Percentiles rank a stretch among this genome's conserved stretches.
Conservation (phyloP, 768 basidiomycete species). For the Leccinellum rugosiceps region DNA sequence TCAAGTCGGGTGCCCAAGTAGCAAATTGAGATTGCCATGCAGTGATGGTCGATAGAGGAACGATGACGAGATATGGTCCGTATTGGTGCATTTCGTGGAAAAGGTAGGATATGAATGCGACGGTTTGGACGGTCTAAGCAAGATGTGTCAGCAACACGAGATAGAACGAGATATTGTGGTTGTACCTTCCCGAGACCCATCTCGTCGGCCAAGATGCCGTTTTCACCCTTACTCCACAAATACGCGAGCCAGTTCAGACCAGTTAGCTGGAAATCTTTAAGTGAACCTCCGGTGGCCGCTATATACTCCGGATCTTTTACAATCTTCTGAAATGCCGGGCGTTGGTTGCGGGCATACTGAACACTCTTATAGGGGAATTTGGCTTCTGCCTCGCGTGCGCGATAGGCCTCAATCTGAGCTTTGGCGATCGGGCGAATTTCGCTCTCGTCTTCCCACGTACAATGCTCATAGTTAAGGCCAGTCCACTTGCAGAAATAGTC, state of each 20-base stretch:
- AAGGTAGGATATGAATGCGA: slow-evolving; percentile 90
- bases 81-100: slow-evolving; percentile 91
- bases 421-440: slow-evolving; percentile 78
- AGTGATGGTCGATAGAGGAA: slow-evolving; percentile 95
- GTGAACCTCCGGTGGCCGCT: slow-evolving; percentile 65
- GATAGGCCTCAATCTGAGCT: slow-evolving; percentile 76
- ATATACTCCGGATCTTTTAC: slow-evolving; percentile 88
- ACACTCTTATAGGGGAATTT: slow-evolving; percentile 85
- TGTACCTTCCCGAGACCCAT: slow-evolving; percentile 96
- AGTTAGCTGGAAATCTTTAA: slow-evolving; percentile 98
- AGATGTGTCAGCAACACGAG: slow-evolving; percentile 12
- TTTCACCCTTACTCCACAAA: slow-evolving; percentile 90
- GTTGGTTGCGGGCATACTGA: slow-evolving; percentile 57
- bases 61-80: slow-evolving; percentile 96
- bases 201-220: slow-evolving; percentile 97
- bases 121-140: slow-evolving; percentile 87
- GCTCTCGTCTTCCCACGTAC: slow-evolving; percentile 90
- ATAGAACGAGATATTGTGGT: neutral
- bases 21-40: slow-evolving; percentile 97
- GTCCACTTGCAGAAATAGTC: slow-evolving; percentile 99
- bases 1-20: slow-evolving; percentile 93
- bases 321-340: slow-evolving; percentile 83
- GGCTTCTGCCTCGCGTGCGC: slow-evolving; percentile 69
- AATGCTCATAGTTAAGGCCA: slow-evolving; percentile 87
- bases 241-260: slow-evolving; percentile 99